phyloP scores from a whole-genome alignment of 2,329 filamentous ascomycete species.

The Cryphonectria naterciae region DNA sequence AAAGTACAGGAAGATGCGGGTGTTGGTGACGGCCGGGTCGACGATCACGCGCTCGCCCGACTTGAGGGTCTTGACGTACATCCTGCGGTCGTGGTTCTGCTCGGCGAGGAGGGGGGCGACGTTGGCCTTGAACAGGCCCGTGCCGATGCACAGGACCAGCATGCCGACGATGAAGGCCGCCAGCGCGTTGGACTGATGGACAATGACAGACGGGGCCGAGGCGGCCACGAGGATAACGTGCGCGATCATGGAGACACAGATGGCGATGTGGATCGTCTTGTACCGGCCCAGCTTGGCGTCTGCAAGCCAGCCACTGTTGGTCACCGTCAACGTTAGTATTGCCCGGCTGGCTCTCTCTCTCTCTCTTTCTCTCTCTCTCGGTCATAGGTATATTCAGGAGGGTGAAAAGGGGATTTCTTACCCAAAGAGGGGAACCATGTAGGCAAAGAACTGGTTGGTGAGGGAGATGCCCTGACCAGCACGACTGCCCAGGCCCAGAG shows the following conservation, averaged over 20 bases:
- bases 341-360: background rate
- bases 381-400: conserved; percentile 29
- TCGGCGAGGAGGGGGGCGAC: conserved; percentile 74
- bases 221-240: conserved; percentile 69
- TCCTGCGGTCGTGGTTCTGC: conserved; percentile 64
- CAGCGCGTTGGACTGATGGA: conserved; percentile 59
- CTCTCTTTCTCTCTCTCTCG: conserved; percentile 14
- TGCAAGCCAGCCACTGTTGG: conserved; percentile 56
- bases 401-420: conserved; percentile 34
- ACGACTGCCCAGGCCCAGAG: conserved; percentile 61
- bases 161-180: conserved; percentile 72
- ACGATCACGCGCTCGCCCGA: conserved; percentile 71
- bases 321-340: background rate
- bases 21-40: conserved; percentile 70
- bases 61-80: conserved; percentile 57
- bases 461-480: conserved; percentile 54
- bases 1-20: conserved; percentile 69
- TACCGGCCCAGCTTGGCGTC: conserved; percentile 76
- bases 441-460: conserved; percentile 49
- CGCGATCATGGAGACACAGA: conserved; percentile 66
- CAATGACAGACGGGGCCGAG: conserved; percentile 65
- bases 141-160: conserved; percentile 61
- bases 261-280: conserved; percentile 72
- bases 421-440: conserved; percentile 37
- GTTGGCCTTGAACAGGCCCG: conserved; percentile 82